These are phyloP conservation scores for Backusella psychrophila DNA, from an alignment of 192 early-diverging fungal genomes.

Conservation along the genomic window DNA sequence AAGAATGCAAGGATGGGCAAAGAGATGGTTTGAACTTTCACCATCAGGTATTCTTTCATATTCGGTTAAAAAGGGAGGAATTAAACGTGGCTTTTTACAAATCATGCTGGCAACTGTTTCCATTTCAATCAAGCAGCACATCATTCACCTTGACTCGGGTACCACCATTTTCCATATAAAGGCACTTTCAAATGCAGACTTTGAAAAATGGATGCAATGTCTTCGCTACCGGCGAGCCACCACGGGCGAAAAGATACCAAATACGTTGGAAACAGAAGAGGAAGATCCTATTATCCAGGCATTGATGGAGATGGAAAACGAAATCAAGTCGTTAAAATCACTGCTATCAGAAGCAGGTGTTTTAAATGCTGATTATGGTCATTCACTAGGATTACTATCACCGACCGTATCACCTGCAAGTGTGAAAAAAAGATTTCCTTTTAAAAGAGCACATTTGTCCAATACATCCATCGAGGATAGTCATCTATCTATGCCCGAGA, in stretches of 20 bases:
- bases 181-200: slow-evolving; percentile 63
- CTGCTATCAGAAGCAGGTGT: background rate
- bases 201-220: slow-evolving; percentile 61
- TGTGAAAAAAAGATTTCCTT: slow-evolving; percentile 5
- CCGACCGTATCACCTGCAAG: slow-evolving; percentile 1
- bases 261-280: background rate
- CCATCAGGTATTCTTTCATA: slow-evolving; percentile 73
- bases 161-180: slow-evolving; percentile 83
- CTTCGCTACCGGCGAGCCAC: background rate
- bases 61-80: slow-evolving; percentile 66
- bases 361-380: background rate
- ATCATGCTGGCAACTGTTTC: slow-evolving; percentile 62
- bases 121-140: slow-evolving; percentile 57
- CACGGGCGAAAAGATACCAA: background rate
- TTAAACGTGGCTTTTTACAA: slow-evolving; percentile 65
- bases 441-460: background rate
- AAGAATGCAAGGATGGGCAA: slow-evolving; percentile 79
- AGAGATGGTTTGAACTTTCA: slow-evolving; percentile 84
- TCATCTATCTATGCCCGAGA: background rate
- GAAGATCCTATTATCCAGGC: background rate
- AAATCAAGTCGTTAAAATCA: slow-evolving; percentile 32
- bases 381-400: background rate
- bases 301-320: slow-evolving; percentile 15
- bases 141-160: slow-evolving; percentile 89
- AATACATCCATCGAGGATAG: background rate